These are phyloP conservation scores for Polyporus tsugae DNA, from an alignment of 1,284 basidiomycete genomes.

Conservation along the genomic window DNA sequence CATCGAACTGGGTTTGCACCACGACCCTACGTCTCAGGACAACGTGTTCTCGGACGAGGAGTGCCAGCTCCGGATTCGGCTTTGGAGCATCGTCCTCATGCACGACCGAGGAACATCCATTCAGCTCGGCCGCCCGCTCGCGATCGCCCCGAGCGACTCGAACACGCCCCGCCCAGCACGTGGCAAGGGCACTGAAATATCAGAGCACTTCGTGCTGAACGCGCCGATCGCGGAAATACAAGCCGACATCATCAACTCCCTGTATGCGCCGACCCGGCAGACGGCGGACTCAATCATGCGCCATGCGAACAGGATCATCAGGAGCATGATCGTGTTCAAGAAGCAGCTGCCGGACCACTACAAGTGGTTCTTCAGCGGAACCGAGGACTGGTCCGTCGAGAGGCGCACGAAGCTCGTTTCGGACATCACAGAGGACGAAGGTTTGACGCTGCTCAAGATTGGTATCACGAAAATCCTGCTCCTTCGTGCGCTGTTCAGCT, in stretches of 20 bases:
- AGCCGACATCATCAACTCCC: constrained; percentile 84
- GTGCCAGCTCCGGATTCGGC: constrained; percentile 74
- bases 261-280: constrained; percentile 77
- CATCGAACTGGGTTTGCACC: constrained; percentile 83
- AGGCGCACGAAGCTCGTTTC: constrained; percentile 70
- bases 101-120: constrained; percentile 87
- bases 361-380: constrained; percentile 75
- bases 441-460: constrained; percentile 80
- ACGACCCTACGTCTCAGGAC: constrained; percentile 76
- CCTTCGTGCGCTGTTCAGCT: constrained; percentile 77
- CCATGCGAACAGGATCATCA: constrained; percentile 79
- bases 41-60: constrained; percentile 76
- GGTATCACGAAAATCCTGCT: constrained; percentile 81
- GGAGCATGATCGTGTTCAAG: constrained; percentile 73
- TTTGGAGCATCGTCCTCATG: constrained; percentile 83
- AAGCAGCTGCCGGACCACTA: constrained; percentile 73
- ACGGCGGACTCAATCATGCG: constrained; percentile 73
- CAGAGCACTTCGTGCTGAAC: constrained; percentile 77
- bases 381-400: constrained; percentile 73
- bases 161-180: constrained; percentile 77
- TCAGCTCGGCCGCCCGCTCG: constrained; percentile 83
- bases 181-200: constrained; percentile 55
- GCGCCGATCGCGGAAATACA: constrained; percentile 80
- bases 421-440: constrained; percentile 79
- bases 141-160: constrained; percentile 77